Conservation (phyloP, 148 eudicot species). For the Rhododendron ferrugineum region DNA sequence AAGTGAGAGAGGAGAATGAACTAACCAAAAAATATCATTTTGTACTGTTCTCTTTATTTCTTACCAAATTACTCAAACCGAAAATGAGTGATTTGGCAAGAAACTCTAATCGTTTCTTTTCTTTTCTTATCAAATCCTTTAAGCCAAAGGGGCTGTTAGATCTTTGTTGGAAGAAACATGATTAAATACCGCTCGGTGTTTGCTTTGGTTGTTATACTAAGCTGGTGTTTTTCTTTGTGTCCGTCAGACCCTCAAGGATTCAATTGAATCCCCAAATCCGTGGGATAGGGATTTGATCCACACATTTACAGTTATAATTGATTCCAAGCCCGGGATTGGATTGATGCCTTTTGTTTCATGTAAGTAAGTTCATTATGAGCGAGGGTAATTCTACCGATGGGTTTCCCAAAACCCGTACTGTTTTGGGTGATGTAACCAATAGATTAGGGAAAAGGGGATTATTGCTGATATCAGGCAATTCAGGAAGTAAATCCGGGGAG, state of each 20-base stretch:
- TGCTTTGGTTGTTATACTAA: not conserved
- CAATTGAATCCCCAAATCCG: not conserved
- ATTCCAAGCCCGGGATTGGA: not conserved
- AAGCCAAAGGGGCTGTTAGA: not conserved
- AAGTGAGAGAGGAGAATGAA: not conserved
- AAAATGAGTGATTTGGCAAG: too few relatives aligned
- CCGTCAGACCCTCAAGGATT: not conserved
- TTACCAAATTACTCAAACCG: too few relatives aligned
- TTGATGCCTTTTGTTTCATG: not conserved
- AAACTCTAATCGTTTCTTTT: too few relatives aligned
- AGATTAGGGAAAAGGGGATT: conserved; percentile 43
- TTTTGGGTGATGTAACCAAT: conserved; percentile 55
- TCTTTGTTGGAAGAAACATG: not conserved
- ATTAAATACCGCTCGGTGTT: not conserved
- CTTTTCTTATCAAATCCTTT: too few relatives aligned
- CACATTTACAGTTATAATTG: not conserved
- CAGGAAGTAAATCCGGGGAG: conserved; percentile 23
- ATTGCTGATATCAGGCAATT: conserved; percentile 20
- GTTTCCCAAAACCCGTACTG: conserved; percentile 20
- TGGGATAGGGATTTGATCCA: not conserved
- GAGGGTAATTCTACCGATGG: conserved; percentile 28
- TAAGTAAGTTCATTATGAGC: conserved; percentile 26
- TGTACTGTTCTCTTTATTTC: too few relatives aligned
- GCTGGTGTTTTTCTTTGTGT: not conserved
- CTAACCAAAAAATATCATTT: not conserved